Conservation (phyloP, 73 alveolate species). For the Paramecium caudatum region DNA sequence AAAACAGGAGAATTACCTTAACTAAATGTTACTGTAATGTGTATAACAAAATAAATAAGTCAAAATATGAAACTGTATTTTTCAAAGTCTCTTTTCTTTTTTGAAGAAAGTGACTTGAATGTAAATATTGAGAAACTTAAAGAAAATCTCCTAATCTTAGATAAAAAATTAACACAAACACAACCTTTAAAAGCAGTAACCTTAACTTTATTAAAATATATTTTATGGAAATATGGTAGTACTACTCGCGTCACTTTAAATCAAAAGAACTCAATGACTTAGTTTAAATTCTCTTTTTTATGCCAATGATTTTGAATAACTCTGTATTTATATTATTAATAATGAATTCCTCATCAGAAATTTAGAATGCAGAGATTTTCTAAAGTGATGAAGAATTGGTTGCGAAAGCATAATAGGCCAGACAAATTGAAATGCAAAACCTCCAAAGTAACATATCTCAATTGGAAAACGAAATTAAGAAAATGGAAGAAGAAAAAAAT, state of each 20-base stretch:
- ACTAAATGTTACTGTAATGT: background rate
- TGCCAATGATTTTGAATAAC: background rate
- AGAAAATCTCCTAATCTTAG: background rate
- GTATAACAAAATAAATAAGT: background rate
- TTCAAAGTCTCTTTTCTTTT: background rate
- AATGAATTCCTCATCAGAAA: no score
- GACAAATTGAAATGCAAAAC: no score
- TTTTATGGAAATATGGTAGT: constrained; percentile 20
- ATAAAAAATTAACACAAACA: background rate
- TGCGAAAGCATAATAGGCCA: no score
- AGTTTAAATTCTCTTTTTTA: constrained; percentile 8
- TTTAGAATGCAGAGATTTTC: no score
- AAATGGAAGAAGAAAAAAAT: no score
- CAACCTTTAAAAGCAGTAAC: constrained; percentile 22
- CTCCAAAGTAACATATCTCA: no score
- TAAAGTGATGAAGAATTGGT: no score
- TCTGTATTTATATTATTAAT: no score
- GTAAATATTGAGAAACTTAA: background rate
- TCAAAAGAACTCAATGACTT: background rate
- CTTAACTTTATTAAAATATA: background rate
- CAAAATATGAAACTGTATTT: background rate
- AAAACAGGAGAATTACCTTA: constrained; percentile 1
- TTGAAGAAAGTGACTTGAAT: background rate
- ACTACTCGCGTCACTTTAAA: background rate
- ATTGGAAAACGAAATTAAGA: no score